Base-by-base conservation (phyloP, 441 rosid species). In the Euphorbia schlechtendalii region DNA sequence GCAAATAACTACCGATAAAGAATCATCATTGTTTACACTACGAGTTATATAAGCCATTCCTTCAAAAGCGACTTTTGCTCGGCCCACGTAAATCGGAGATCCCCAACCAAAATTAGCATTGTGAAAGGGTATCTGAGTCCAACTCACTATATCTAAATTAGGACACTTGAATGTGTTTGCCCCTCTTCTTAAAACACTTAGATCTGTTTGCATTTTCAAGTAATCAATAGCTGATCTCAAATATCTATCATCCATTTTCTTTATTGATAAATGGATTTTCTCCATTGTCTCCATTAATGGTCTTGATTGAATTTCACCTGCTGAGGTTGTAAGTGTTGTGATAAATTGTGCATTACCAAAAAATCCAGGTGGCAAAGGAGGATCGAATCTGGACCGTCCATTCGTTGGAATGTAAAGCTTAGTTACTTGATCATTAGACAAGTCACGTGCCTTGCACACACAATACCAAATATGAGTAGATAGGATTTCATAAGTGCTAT, bases 391-490 rank as follows among this genome's bases (percentile, higher is more conserved):
- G 5, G 20, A 45, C 49, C 68, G 36, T 22, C 73, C 73, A 36
- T 56, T 58, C 1, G 49, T 27, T 8, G 73, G 43, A 15, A 70
- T 48, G 0, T 18, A 49, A 0, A 64, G 12, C 14, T 48, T 63
- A 1, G 69, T 48, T 12, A 25, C n/a, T 51, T 70, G 68, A 24
- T 49, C 68, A 12, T 56, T 13, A 2, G 20, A 2, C 1, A 70
- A 18, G 0, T 17, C 59, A 9, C 68, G 68, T 25, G 68, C 64
- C 40, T 46, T 57, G 54, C 68, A 56, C 21, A 38, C 36, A 59
- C 68, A 70, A 0, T 40, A 52, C 73, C 73, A 70, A 21, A 58
- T 48, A 6, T 70, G 73, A 3, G 69, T 64, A 7, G 68, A 15
- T 5, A 64, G 32, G 53, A 36, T 40, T 46, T 70, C 69, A 0